Evolutionary conservation across 164 flowering plant genomes (phyloP), one percentile per base, ranked within the genome.

Genomic region (Kalanchoe fedtschenkoi): DNA sequence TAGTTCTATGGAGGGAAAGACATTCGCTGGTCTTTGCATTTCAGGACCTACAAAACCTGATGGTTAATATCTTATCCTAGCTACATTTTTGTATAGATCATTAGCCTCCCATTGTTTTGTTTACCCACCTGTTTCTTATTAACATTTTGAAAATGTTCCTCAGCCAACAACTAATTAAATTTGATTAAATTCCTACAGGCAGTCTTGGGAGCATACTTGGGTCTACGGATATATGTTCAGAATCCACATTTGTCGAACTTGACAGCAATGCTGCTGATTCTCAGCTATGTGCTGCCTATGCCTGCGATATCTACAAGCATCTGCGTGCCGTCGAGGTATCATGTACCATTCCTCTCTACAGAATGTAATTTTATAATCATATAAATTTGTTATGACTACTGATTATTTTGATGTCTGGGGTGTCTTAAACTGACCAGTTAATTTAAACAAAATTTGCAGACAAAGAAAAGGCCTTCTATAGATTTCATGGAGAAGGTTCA

Each of bases 301-400:
- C 99, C 53, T 83, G 88, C 67, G 99, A 91, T 56, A 91, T 95
- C 59, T 95, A 91, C 86, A 78, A 80, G 76, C 91, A 91, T 61
- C 75, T 95, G 65, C 81, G 95, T 47, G 84, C 81, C 53, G 80
- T 91, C 51, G 99, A 93, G 95, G 96, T 86, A n/a, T 60, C 59
- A 35, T 55, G 13, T 37, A 38, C 42, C 42, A 5, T 57, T 4
- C 21, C 5, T 9, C 34, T 54, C 58, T 54, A 26, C 15, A 21
- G 5, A 42, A 42, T 15, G n/a, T 8, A 42, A 19, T 1, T 1
- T 42, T 13, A 42, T 42, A 13, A 13, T 42, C n/a, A 2, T 42
- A 19, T 42, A 19, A 19, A 5, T 42, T 42, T 42, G n/a, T n/a
- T n/a, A n/a, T 42, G 46, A 13, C n/a, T 42, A 19, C 46, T 58